Base-by-base conservation (phyloP, 208 protist genomes). In the Trypanosomatidae sp. region DNA sequence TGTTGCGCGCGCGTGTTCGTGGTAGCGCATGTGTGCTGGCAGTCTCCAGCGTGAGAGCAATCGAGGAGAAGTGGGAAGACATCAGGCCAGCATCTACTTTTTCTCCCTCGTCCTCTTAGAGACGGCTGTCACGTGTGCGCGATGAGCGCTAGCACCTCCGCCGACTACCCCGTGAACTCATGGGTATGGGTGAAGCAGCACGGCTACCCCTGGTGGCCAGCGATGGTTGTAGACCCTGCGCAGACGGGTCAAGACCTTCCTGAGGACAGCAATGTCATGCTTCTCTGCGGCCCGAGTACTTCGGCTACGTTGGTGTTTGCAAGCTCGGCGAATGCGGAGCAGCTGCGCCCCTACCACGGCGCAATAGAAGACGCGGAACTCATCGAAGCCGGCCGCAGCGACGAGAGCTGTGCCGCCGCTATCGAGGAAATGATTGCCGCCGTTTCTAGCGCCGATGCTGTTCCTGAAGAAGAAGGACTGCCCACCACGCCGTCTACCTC, bases 131-230 rank as follows among this genome's bases (percentile, higher is more conserved):
- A 12, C n/a, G 60, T 22, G 19, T 68, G 25, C 59, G 52, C 25
- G 19, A 59, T 78, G 65, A 62, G 39, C 44, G 12, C 62, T 10
- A 49, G 43, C 28, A 79, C 81, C 66, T 65, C 78, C 1, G 36
- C 72, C 39, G 41, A n/a, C 25, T 86, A 84, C 66, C 62, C 74
- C 1, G 46, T 89, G 1, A 79, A 88, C 71, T 60, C 83, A 5
- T 83, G 86, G 66, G 91, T 96, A n/a, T 96, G 91, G 91, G 62
- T 94, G 50, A 91, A 94, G 74, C 84, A 90, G 78, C 55, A 69
- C 15, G 89, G 77, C 58, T 92, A 91, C 71, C 91, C 91, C n/a
- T 96, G 91, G 90, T 96, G 91, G 90, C 91, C 91, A 0, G 87
- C 84, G 6, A 66, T 92, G 2, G 83, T 96, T 33, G 25, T 90